Base-by-base conservation (phyloP, 371 early-diverging fungal species). In the Mortierella sp. region DNA sequence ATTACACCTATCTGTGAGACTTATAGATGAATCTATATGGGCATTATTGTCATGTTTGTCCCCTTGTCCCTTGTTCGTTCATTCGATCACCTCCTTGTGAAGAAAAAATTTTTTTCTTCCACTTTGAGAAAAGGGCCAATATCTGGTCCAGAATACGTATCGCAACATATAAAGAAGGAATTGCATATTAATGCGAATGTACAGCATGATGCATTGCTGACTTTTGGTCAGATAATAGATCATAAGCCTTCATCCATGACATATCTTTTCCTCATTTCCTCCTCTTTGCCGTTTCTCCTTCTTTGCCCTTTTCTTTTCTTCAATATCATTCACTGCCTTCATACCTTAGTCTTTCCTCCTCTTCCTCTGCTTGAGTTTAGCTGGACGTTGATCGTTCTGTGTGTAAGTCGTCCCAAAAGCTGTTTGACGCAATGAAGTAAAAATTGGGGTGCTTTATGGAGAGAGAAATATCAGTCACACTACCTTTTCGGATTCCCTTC, bases 31-130 rank as follows among this genome's bases (percentile, higher is more conserved):
- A 52, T n/a, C 21, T n/a, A 52, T 52, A 52, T 52, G 52, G 28
- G 55, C 55, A 24, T 55, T 28, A 10, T 55, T 55, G 28, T 28
- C 55, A 55, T 55, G 55, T 55, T 32, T 55, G 55, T 55, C 55
- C 55, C 28, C 32, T 55, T 55, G 28, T 55, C 28, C 28, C 55
- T 55, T 16, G n/a, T 48, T 48, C n/a, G 21, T 43, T 43, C 48
- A 55, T 55, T 55, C 32, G 55, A 55, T 22, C 28, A 10, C 28
- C 55, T 55, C 55, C 55, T 55, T 55, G 28, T 28, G 4, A n/a
- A n/a, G n/a, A n/a, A n/a, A n/a, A 11, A 22, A 28, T 55, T 28
- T 9, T 55, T 22, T 55, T 7, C 22, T 7, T n/a, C 6, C 22
- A 15, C 52, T 52, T 28, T 52, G 52, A 15, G 19, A 55, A 55